A percentile compares a stretch with the other conserved stretches of the same genome.
These are phyloP conservation scores for Sanghuangporus weigelae DNA, from an alignment of 1,284 basidiomycete species.

Conservation along the genomic window DNA sequence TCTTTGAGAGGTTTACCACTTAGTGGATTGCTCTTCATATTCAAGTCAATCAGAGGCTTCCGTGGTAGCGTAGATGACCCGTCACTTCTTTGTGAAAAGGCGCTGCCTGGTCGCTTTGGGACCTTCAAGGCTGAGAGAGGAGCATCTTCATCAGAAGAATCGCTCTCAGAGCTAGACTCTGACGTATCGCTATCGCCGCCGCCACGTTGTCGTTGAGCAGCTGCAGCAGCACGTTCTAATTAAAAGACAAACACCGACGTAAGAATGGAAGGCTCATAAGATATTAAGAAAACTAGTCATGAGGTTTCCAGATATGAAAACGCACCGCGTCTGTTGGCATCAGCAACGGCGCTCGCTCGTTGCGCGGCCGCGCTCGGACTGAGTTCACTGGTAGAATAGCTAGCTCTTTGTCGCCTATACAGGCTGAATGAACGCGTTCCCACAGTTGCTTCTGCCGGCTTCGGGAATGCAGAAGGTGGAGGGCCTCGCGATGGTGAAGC, in stretches of 20 bases:
- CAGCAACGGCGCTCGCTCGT: constrained; percentile 30
- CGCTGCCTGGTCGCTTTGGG: constrained; percentile 40
- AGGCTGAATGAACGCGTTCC: constrained; percentile 19
- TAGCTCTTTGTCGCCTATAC: constrained; percentile 21
- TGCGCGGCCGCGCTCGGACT: constrained; percentile 33
- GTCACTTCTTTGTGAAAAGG: constrained; percentile 35
- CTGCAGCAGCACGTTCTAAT: background rate
- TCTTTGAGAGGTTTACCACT: constrained; percentile 23
- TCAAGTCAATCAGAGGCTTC: constrained; percentile 50
- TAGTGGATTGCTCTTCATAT: constrained; percentile 27
- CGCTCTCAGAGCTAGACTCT: constrained; percentile 22
- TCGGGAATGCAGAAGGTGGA: constrained; percentile 24
- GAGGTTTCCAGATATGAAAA: background rate
- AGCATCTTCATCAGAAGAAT: constrained; percentile 26
- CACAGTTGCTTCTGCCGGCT: constrained; percentile 24
- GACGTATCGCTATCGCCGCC: constrained; percentile 21
- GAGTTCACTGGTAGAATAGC: constrained; percentile 37
- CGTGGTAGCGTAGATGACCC: constrained; percentile 25
- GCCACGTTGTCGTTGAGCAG: background rate
- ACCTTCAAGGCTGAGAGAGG: constrained; percentile 37
- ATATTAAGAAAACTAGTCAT: constrained; percentile 1
- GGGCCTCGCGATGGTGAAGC: constrained; percentile 16
- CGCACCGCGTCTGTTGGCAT: constrained; percentile 17
- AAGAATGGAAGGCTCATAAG: constrained; percentile 21
- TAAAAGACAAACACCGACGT: background rate